These are phyloP conservation scores for Colletotrichum acutatum DNA, from an alignment of 2,329 filamentous ascomycete species.

Conservation along the genomic window DNA sequence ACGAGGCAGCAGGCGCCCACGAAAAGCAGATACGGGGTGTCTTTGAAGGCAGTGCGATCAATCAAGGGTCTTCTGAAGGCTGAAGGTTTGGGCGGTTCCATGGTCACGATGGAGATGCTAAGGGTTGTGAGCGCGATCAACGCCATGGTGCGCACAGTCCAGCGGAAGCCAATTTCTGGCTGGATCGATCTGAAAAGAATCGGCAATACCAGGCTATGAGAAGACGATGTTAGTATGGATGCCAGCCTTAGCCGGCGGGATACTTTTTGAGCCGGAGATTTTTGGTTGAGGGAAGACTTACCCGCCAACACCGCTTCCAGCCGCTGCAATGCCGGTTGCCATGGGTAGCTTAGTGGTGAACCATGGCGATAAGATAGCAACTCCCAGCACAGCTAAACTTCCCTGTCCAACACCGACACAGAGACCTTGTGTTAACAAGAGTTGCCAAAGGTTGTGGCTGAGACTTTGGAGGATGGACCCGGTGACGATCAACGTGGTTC, in stretches of 20 bases:
- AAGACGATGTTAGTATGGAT: slow-evolving; percentile 62
- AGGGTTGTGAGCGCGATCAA: slow-evolving; percentile 19
- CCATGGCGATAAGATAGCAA: slow-evolving; percentile 47
- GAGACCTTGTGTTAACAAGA: slow-evolving; percentile 59
- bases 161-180: slow-evolving; percentile 22
- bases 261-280: slow-evolving; percentile 52
- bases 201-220: slow-evolving; percentile 53
- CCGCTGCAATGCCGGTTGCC: slow-evolving; percentile 47
- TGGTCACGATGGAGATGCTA: slow-evolving; percentile 39
- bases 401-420: slow-evolving; percentile 58
- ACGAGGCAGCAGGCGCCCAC: slow-evolving; percentile 48
- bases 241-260: slow-evolving; percentile 69
- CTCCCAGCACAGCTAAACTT: slow-evolving; percentile 49
- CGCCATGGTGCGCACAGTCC: slow-evolving; percentile 28
- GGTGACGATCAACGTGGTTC: slow-evolving; percentile 54
- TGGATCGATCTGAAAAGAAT: slow-evolving; percentile 17
- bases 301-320: slow-evolving; percentile 45
- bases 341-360: slow-evolving; percentile 44
- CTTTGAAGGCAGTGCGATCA: slow-evolving; percentile 46
- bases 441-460: slow-evolving; percentile 57
- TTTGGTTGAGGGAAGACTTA: background rate
- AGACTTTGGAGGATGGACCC: slow-evolving; percentile 59
- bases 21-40: slow-evolving; percentile 51
- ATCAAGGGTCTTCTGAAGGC: slow-evolving; percentile 34
- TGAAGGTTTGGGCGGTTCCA: slow-evolving; percentile 40